These are phyloP conservation scores for Rhynchospora tenuis DNA, from an alignment of 176 grass and related monocot species.

Conservation along the genomic window DNA sequence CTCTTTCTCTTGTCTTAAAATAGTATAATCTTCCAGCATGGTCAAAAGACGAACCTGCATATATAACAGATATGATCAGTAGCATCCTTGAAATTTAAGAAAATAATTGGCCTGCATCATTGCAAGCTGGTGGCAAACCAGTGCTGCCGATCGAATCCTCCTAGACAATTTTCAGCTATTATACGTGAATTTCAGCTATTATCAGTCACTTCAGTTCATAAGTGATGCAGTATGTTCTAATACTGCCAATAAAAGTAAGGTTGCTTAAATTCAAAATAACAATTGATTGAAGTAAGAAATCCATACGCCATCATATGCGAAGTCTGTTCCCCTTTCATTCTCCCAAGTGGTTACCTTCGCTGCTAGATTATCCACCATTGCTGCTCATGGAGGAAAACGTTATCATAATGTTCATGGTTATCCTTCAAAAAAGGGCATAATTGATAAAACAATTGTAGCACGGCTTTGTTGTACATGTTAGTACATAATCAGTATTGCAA, in stretches of 20 bases:
- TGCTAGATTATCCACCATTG: slow-evolving; percentile 43
- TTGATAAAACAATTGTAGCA: neutral
- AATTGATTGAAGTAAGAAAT: neutral
- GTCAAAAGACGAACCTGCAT: slow-evolving; percentile 48
- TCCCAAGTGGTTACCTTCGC: slow-evolving; percentile 56
- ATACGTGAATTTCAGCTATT: neutral
- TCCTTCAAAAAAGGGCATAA: neutral
- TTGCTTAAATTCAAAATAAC: neutral
- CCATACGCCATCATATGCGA: slow-evolving; percentile 70
- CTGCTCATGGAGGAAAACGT: slow-evolving; percentile 31
- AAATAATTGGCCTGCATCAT: neutral
- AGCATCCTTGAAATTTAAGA: neutral
- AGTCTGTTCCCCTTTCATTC: slow-evolving; percentile 36
- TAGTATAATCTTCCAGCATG: slow-evolving; percentile 65
- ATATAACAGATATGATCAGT: slow-evolving; percentile 12
- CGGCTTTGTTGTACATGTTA: neutral
- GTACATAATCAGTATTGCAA: neutral
- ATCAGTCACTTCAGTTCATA: neutral
- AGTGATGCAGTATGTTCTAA: neutral
- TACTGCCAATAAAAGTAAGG: neutral
- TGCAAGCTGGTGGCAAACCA: neutral
- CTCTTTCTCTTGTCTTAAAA: slow-evolving; percentile 63
- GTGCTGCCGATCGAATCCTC: neutral
- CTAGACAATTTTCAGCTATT: neutral
- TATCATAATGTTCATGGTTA: neutral